A percentile compares a stretch with the other conserved stretches of the same genome.
Conservation (phyloP, 768 basidiomycete species). For the Russula foetens region DNA sequence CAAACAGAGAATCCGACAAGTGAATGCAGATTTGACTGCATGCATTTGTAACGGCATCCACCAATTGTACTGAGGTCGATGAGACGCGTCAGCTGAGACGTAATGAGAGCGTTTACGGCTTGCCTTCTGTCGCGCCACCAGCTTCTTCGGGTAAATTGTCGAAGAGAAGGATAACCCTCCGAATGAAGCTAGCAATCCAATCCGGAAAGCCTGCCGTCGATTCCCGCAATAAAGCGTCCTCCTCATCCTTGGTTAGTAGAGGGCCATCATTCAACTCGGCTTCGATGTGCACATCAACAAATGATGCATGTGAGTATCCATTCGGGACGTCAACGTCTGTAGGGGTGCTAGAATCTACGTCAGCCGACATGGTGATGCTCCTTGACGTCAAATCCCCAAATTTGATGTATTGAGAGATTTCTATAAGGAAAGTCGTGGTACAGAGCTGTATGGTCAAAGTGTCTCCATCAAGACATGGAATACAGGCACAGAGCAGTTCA, state of each 20-base stretch:
- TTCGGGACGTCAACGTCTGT: constrained; percentile 13
- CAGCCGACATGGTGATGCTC: constrained; percentile 17
- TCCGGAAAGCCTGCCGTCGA: constrained; percentile 69
- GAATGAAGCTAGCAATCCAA: constrained; percentile 78
- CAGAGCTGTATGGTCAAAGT: constrained; percentile 41
- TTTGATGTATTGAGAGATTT: constrained; percentile 67
- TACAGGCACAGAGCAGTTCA: background rate
- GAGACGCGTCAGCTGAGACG: background rate
- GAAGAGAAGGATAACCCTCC: constrained; percentile 68
- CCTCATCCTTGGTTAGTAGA: constrained; percentile 50
- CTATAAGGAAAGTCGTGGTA: constrained; percentile 66
- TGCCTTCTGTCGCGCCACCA: constrained; percentile 60
- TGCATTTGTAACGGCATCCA: constrained; percentile 67
- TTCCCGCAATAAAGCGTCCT: constrained; percentile 63
- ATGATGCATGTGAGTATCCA: constrained; percentile 24
- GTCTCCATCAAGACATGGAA: constrained; percentile 12
- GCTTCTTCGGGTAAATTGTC: constrained; percentile 84
- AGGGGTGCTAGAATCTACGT: constrained; percentile 21
- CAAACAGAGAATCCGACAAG: constrained; percentile 65
- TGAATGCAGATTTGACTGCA: constrained; percentile 75
- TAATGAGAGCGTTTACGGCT: background rate
- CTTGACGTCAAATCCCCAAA: constrained; percentile 51
- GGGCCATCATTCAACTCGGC: constrained; percentile 24
- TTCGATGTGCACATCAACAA: constrained; percentile 26
- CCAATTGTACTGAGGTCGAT: constrained; percentile 47